A percentile compares a stretch with the other conserved stretches of the same genome.
phyloP scores from a whole-genome alignment of 129 eudicot species.

The Centrapalus pauciflorus region DNA sequence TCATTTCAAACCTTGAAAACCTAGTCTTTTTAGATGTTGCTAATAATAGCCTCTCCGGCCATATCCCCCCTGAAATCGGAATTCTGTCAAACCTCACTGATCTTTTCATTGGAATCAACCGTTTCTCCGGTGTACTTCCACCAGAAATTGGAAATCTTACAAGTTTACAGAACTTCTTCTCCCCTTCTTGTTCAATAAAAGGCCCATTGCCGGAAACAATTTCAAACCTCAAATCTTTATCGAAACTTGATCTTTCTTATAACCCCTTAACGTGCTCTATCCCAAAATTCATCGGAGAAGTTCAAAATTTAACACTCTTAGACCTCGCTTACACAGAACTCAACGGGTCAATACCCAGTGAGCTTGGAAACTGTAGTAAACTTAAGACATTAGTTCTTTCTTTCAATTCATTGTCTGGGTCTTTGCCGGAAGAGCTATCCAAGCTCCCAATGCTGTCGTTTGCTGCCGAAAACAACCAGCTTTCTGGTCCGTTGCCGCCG shows the following conservation, averaged over 20 bases:
- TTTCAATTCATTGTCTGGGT: constrained; percentile 56
- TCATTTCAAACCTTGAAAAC: constrained; percentile 28
- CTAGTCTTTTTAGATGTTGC: constrained; percentile 52
- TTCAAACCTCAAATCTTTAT: constrained; percentile 36
- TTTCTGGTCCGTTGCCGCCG: constrained; percentile 55
- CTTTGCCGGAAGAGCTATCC: constrained; percentile 48
- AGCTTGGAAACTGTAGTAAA: constrained; percentile 48
- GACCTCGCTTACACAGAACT: constrained; percentile 54
- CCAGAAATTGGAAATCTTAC: constrained; percentile 52
- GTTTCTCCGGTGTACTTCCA: constrained; percentile 56
- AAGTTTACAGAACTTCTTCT: constrained; percentile 32
- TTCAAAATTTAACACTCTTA: constrained; percentile 41
- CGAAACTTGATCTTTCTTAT: constrained; percentile 52
- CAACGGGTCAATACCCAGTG: constrained; percentile 52
- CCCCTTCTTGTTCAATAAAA: constrained; percentile 40
- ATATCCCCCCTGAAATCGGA: constrained; percentile 51
- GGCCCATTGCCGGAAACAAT: constrained; percentile 61
- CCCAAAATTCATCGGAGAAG: constrained; percentile 35
- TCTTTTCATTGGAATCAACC: constrained; percentile 55
- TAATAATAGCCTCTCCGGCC: constrained; percentile 56
- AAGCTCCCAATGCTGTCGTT: constrained; percentile 40
- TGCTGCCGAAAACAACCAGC: constrained; percentile 50
- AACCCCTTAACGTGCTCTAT: constrained; percentile 55
- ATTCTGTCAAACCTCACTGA: constrained; percentile 32
- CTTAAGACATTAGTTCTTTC: constrained; percentile 49